Conservation (phyloP, 805 yeast species). For the Yarrowia keelungensis region DNA sequence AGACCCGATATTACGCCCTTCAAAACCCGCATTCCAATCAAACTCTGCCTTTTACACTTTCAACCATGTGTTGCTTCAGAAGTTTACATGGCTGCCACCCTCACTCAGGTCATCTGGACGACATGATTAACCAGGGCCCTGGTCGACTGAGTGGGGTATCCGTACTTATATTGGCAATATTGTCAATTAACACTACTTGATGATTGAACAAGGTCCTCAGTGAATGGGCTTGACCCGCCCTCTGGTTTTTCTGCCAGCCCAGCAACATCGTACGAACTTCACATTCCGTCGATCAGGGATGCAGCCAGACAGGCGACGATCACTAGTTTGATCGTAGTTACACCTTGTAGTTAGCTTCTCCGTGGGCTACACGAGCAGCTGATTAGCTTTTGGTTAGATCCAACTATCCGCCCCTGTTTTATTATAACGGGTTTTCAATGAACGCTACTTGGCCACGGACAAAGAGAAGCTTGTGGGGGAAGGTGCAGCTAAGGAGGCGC, state of each 20-base stretch:
- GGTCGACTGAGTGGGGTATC: background rate
- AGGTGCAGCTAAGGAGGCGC: slow-evolving; percentile 16
- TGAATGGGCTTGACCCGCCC: too few relatives aligned
- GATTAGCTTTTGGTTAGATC: slow-evolving; percentile 26
- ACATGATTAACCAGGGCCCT: slow-evolving; percentile 11
- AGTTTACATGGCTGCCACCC: slow-evolving; percentile 17
- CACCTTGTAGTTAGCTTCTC: background rate
- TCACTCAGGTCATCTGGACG: slow-evolving; percentile 15
- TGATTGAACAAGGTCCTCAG: too few relatives aligned
- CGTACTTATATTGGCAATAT: background rate
- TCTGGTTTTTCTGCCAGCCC: too few relatives aligned
- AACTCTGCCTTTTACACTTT: slow-evolving; percentile 6
- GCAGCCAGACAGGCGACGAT: slow-evolving; percentile 3
- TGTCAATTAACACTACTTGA: too few relatives aligned
- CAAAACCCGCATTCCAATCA: slow-evolving; percentile 9
- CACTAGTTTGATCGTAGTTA: background rate
- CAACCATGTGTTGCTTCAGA: slow-evolving; percentile 18
- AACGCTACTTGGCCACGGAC: slow-evolving; percentile 17
- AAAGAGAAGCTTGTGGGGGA: slow-evolving; percentile 28
- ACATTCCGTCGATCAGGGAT: slow-evolving; percentile 33
- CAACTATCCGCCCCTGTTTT: slow-evolving; percentile 34
- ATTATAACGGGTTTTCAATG: slow-evolving; percentile 11
- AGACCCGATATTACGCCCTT: too few relatives aligned
- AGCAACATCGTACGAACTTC: background rate
- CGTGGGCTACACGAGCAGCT: background rate